Evolutionary conservation across 1,284 basidiomycete species (phyloP).

Genomic region (Marasmius oreades): DNA sequence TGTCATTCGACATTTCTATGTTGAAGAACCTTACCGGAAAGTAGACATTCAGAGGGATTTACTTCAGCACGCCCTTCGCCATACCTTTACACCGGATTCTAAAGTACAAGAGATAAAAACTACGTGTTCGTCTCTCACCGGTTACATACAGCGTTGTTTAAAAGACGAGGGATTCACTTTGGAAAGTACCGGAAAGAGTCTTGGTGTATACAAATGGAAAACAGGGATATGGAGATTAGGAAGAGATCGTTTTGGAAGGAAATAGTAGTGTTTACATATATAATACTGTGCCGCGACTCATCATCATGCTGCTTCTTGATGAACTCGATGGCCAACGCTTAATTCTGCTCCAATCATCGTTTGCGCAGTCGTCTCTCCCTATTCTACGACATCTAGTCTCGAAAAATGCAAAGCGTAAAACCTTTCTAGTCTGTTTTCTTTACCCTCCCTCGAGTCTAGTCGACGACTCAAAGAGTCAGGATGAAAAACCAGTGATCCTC

Average conservation of each 20-base stretch:
- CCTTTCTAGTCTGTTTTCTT: slow-evolving; percentile 57
- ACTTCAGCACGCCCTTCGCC: slow-evolving; percentile 51
- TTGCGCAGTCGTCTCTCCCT: slow-evolving; percentile 59
- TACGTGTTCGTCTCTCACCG: slow-evolving; percentile 45
- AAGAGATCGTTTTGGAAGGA: slow-evolving; percentile 37
- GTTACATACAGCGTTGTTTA: slow-evolving; percentile 47
- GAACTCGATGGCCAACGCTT: slow-evolving; percentile 38
- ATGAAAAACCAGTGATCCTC: slow-evolving; percentile 36
- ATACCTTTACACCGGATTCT: slow-evolving; percentile 47
- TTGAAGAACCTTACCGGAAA: slow-evolving; percentile 60
- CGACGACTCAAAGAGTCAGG: slow-evolving; percentile 15
- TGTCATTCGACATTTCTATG: slow-evolving; percentile 74
- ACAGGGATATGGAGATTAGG: slow-evolving; percentile 37
- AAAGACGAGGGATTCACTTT: slow-evolving; percentile 48
- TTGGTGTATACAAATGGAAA: slow-evolving; percentile 58
- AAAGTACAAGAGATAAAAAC: slow-evolving; percentile 44
- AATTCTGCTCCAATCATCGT: slow-evolving; percentile 62
- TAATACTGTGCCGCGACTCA: background rate
- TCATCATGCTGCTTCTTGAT: slow-evolving; percentile 27
- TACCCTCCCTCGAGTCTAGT: slow-evolving; percentile 49
- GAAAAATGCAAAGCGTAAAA: slow-evolving; percentile 23
- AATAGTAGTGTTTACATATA: background rate
- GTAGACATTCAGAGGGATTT: slow-evolving; percentile 65
- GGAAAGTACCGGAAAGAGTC: slow-evolving; percentile 35
- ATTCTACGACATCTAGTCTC: slow-evolving; percentile 44